Percentiles rank a stretch among this genome's conserved stretches.
These are phyloP conservation scores for Withania somnifera DNA, from an alignment of 305 asterid species.

Conservation along the genomic window DNA sequence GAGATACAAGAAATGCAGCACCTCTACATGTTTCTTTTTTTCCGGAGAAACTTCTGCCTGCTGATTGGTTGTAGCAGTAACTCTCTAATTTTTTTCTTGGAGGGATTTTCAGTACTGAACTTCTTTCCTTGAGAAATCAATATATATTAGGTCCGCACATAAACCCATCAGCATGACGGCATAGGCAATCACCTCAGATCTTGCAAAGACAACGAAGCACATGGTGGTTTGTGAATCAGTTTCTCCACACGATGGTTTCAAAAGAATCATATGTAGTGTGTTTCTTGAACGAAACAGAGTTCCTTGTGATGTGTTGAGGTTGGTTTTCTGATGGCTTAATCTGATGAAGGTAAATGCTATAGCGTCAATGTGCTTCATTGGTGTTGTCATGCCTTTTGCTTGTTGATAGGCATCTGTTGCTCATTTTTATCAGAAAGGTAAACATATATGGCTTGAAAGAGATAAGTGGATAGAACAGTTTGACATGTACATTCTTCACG, in stretches of 20 bases:
- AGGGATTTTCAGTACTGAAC: neutral
- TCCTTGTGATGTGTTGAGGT: neutral
- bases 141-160: neutral
- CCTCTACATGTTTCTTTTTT: neutral
- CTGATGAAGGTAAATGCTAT: neutral
- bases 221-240: neutral
- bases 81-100: neutral
- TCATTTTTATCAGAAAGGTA: neutral
- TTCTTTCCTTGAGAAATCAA: neutral
- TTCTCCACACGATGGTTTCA: neutral
- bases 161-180: neutral
- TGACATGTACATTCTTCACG: neutral
- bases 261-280: neutral
- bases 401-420: neutral
- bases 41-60: neutral
- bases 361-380: neutral
- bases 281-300: neutral
- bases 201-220: neutral
- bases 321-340: neutral
- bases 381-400: neutral
- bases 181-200: neutral
- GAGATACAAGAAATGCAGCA: neutral
- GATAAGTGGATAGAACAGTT: neutral
- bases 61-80: neutral
- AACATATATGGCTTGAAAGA: neutral